Percentiles rank a stretch among this genome's conserved stretches.
Conservation (phyloP, 495 filamentous ascomycete genomes). For the Penicillium pancosmium region DNA sequence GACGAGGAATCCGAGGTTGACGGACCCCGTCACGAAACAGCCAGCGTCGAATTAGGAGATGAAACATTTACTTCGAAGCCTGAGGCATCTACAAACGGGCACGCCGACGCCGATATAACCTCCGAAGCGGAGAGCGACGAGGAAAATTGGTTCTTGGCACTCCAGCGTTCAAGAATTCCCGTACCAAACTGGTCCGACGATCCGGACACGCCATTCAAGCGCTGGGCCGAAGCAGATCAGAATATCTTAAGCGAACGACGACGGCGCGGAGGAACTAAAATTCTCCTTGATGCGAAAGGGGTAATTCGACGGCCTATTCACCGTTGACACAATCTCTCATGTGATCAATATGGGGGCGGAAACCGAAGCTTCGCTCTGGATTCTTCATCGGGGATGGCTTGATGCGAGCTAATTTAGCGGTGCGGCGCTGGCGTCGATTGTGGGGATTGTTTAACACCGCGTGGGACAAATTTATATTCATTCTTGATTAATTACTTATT, state of each 20-base stretch:
- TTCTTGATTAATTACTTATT: too few species aligned
- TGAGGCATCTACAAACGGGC: neutral
- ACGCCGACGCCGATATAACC: neutral
- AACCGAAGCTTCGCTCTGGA: neutral
- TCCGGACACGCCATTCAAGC: conserved; percentile 45
- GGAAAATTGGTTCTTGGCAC: conserved; percentile 42
- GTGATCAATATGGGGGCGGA: neutral
- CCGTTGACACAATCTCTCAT: conserved; percentile 1
- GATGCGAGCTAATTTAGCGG: neutral
- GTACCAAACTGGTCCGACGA: conserved; percentile 38
- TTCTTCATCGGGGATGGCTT: neutral
- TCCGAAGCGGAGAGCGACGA: conserved; percentile 21
- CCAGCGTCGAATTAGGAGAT: conserved; percentile 48
- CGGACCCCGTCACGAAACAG: conserved; percentile 38
- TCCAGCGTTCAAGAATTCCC: conserved; percentile 29
- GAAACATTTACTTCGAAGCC: conserved; percentile 18
- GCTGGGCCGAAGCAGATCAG: conserved; percentile 42
- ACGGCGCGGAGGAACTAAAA: conserved; percentile 28
- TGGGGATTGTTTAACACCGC: neutral
- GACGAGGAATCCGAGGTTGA: conserved; percentile 22
- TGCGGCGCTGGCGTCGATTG: conserved; percentile 1
- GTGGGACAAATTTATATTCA: neutral
- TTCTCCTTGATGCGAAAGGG: conserved; percentile 38
- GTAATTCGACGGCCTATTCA: conserved; percentile 31
- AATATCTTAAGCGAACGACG: conserved; percentile 34